Base-by-base conservation (phyloP, 1,139 yeast genomes). In the Hansenula sp. region DNA sequence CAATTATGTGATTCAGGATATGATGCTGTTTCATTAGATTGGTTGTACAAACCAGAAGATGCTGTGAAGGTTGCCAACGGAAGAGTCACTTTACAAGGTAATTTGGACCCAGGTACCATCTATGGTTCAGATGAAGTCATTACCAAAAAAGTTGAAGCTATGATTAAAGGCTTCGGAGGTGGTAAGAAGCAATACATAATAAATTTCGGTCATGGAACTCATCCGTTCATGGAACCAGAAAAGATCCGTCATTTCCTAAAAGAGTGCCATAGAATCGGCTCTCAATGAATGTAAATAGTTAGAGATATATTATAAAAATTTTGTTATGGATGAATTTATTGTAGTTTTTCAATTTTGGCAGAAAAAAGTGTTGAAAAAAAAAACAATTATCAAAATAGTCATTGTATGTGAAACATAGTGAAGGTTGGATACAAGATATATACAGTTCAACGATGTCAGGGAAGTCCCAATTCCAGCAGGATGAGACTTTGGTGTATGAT, bases 171-270 rank as follows among this genome's bases (percentile, higher is more conserved):
- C 8, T 92, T 92, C 58, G 94, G 94, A 16, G 95, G 95, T 35
- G 97, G 97, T 22, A 89, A 88, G 61, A 81, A 86, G 59, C 77
- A 82, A 57, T 92, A 92, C 65, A 90, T 92, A 50, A 82, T 90
- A 51, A 92, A 92, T 66, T 84, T 92, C 60, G 98, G 98, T 36
- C 98, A 92, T 57, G 98, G 98, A 24, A 92, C 97, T 26, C 97
- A 89, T 61, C 97, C 97, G 20, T 87, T 86, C 64, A 87, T 92
- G 95, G 84, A 87, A 51, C 96, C 97, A 10, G 96, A 85, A 50
- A 84, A 83, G 61, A 75, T 92, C 44, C 82, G 77, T 44, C 86
- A 78, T 65, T 92, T 92, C 68, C 70, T 92, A 59, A 69, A 86
- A 61, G 97, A 88, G 61, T 85, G 95, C 54, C 96, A 88, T 62